A percentile compares a stretch with the other conserved stretches of the same genome.
Evolutionary conservation across 768 basidiomycete species (phyloP).

Genomic region (Mycena epipterygia): DNA sequence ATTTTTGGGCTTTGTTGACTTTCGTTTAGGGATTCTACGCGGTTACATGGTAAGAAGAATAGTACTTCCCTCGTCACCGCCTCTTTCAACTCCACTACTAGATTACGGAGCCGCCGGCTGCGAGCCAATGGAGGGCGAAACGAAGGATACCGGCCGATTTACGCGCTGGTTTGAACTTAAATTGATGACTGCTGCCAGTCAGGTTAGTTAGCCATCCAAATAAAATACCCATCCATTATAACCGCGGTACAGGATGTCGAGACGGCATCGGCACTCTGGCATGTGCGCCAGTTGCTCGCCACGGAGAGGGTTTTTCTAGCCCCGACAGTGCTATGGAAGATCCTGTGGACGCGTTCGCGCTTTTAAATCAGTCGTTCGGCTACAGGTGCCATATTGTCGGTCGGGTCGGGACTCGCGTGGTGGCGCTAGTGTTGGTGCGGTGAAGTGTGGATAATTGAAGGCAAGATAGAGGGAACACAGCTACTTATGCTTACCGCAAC

Average conservation of each 20-base stretch:
- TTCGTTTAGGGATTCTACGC: constrained; percentile 27
- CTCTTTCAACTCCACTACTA: constrained; percentile 4
- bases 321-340: constrained; percentile 26
- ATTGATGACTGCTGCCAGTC: constrained; percentile 15
- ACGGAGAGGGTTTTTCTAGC: constrained; percentile 29
- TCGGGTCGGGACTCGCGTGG: too few relatives aligned
- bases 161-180: constrained; percentile 22
- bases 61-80: background rate
- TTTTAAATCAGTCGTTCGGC: too few relatives aligned
- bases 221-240: background rate
- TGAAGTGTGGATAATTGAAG: too few relatives aligned
- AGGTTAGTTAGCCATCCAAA: constrained; percentile 6
- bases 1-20: background rate
- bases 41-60: constrained; percentile 29
- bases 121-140: constrained; percentile 33
- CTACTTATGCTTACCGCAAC: too few relatives aligned
- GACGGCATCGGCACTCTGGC: constrained; percentile 34
- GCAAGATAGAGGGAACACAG: too few relatives aligned
- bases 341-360: constrained; percentile 16
- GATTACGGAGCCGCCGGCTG: constrained; percentile 36
- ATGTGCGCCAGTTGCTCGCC: constrained; percentile 39
- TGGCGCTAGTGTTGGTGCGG: too few relatives aligned
- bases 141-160: constrained; percentile 11
- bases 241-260: constrained; percentile 19
- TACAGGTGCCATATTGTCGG: too few relatives aligned